A percentile compares a stretch with the other conserved stretches of the same genome.
phyloP scores from a whole-genome alignment of 2,329 filamentous ascomycete species.

The Talaromyces sp. region DNA sequence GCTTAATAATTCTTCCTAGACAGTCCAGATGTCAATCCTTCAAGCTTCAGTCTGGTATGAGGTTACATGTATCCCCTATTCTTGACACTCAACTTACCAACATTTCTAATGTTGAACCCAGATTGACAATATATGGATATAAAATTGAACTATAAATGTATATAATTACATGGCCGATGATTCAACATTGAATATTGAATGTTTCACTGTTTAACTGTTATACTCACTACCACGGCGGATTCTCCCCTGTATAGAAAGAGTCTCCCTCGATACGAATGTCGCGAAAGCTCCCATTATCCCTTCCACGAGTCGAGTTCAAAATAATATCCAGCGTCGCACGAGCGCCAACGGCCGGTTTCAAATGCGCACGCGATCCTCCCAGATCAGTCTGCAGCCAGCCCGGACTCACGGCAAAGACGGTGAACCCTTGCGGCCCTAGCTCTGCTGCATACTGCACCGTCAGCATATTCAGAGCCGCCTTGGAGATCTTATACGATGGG shows the following conservation, averaged over 20 bases:
- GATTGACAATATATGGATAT: too few relatives aligned
- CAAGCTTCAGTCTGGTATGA: too few relatives aligned
- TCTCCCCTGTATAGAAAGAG: background rate
- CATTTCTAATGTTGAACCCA: too few relatives aligned
- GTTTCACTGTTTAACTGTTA: background rate
- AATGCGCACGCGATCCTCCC: slow-evolving; percentile 1
- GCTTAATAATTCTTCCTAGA: too few relatives aligned
- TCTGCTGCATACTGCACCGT: slow-evolving; percentile 31
- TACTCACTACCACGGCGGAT: background rate
- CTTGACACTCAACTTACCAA: too few relatives aligned
- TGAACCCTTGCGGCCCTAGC: slow-evolving; percentile 27
- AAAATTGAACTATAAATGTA: too few relatives aligned
- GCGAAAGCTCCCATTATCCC: slow-evolving; percentile 2
- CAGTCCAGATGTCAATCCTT: too few relatives aligned
- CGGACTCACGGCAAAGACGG: slow-evolving; percentile 24
- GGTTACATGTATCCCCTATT: too few relatives aligned
- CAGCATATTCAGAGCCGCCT: slow-evolving; percentile 44
- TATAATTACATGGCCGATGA: too few relatives aligned
- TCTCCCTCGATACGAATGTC: background rate
- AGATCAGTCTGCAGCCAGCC: slow-evolving; percentile 20
- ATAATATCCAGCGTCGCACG: background rate
- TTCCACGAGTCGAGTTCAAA: background rate
- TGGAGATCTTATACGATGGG: slow-evolving; percentile 42
- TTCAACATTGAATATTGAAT: too few relatives aligned
- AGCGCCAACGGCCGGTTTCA: background rate